Base-by-base conservation (phyloP, 1,284 basidiomycete species). In the Marasmius fiardii region DNA sequence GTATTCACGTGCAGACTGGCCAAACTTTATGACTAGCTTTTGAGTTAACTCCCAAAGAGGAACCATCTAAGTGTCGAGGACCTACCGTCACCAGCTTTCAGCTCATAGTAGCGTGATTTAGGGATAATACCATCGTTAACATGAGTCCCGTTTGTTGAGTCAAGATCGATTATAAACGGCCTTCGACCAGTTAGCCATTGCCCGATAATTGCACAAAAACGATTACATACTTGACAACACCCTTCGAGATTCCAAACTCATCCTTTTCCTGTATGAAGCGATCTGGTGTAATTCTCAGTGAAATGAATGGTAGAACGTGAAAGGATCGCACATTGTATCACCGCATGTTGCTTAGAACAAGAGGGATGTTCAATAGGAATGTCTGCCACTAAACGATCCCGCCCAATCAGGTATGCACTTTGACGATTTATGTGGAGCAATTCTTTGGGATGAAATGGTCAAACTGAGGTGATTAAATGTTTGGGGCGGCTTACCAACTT, bases 301-400 rank as follows among this genome's bases (percentile, higher is more conserved):
- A 21, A 28, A 48, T 28, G 18, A 21, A 12, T 20, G 7, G 43
- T 2, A 43, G 21, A 33, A 45, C 33, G 23, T 47, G 34, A 21
- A 16, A 51, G 28, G 10, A 69, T 31, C 84, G 35, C 65, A 89
- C 91, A 95, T 74, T 99, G 97, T 37, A 99, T 88, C 3, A 89
- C 97, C 21, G 96, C 95, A 67, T 99, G 97, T 69, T 99, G 97
- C 69, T 99, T 99, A 0, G 96, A 99, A 63, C 92, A 95, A 4
- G 95, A 98, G 0, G 95, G 95, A 68, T 99, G 96, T 58, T 96
- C 94, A 39, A 98, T 74, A 1, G 90, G 81, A 59, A 99, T 92
- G 67, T 99, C 97, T 41, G 87, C 88, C 33, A 96, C 92, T 20
- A 90, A 76, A 24, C 85, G 82, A 67, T 99, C 97, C 60, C 96